phyloP scores from a whole-genome alignment of 73 alveolate species.

The Tetrahymena malaccensis region DNA sequence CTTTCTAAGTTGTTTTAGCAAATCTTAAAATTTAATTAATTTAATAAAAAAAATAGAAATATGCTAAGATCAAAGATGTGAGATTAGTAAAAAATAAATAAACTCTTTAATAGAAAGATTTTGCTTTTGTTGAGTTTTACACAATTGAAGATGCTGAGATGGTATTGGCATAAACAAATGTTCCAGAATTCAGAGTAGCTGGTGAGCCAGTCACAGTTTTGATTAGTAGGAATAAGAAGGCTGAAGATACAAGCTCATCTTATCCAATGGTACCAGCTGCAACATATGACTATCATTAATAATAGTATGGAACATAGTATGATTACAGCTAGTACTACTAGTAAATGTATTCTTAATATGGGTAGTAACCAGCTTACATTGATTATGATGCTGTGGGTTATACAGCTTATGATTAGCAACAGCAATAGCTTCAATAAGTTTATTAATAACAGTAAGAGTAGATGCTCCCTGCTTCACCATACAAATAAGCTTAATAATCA shows the following conservation, averaged over 20 bases:
- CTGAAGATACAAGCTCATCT: neutral
- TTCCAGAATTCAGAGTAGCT: neutral
- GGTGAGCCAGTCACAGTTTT: neutral
- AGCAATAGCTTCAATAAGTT: neutral
- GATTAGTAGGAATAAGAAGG: neutral
- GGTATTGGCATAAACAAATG: constrained; percentile 2
- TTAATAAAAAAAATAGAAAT: neutral
- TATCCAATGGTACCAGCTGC: neutral
- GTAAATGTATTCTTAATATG: neutral
- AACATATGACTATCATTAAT: neutral
- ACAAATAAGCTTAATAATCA: neutral
- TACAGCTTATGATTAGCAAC: neutral
- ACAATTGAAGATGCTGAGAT: constrained; percentile 36
- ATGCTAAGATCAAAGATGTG: constrained; percentile 28
- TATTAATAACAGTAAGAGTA: neutral
- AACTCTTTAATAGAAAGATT: constrained; percentile 34
- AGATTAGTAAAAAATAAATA: constrained; percentile 28
- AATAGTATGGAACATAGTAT: neutral
- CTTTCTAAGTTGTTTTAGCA: no score
- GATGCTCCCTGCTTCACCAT: neutral
- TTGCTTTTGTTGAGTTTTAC: constrained; percentile 37
- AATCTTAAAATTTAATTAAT: neutral
- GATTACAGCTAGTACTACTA: neutral
- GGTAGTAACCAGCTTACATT: neutral
- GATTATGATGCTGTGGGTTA: neutral